Conservation (phyloP, 2,329 filamentous ascomycete species). For the Penicillium fuscoglaucum region DNA sequence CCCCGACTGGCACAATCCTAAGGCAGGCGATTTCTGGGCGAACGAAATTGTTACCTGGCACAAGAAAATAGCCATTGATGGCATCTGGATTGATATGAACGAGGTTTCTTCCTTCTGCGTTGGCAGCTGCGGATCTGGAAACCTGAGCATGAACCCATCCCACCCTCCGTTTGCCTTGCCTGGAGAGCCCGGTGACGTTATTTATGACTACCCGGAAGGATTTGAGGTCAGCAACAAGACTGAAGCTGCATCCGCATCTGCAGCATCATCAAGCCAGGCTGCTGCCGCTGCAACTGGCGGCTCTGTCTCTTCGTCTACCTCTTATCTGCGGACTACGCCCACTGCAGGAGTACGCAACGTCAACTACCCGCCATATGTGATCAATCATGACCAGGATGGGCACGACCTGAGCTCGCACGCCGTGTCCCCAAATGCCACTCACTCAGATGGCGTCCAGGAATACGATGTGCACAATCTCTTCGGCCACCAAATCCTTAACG, state of each 20-base stretch:
- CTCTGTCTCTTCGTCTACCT: conserved; percentile 38
- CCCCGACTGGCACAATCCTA: conserved; percentile 61
- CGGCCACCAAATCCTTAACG: conserved; percentile 72
- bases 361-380: conserved; percentile 72
- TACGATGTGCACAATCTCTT: conserved; percentile 84
- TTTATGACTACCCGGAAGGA: conserved; percentile 65
- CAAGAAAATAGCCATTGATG: conserved; percentile 55
- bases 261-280: conserved; percentile 55
- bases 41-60: conserved; percentile 55
- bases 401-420: conserved; percentile 73
- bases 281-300: conserved; percentile 41
- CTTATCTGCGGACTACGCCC: conserved; percentile 60
- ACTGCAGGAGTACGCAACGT: conserved; percentile 66
- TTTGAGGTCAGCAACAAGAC: conserved; percentile 69
- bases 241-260: conserved; percentile 62
- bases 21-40: conserved; percentile 61
- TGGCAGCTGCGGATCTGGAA: conserved; percentile 68
- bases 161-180: conserved; percentile 66
- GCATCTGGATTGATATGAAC: conserved; percentile 62
- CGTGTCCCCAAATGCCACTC: conserved; percentile 74
- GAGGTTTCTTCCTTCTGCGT: conserved; percentile 67
- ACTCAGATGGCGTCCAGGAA: conserved; percentile 69
- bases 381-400: conserved; percentile 64
- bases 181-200: conserved; percentile 61
- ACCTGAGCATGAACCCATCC: conserved; percentile 66